Percentiles rank a stretch among this genome's conserved stretches.
These are phyloP conservation scores for Podaxis sp. DNA, from an alignment of 768 basidiomycete species.

Conservation along the genomic window DNA sequence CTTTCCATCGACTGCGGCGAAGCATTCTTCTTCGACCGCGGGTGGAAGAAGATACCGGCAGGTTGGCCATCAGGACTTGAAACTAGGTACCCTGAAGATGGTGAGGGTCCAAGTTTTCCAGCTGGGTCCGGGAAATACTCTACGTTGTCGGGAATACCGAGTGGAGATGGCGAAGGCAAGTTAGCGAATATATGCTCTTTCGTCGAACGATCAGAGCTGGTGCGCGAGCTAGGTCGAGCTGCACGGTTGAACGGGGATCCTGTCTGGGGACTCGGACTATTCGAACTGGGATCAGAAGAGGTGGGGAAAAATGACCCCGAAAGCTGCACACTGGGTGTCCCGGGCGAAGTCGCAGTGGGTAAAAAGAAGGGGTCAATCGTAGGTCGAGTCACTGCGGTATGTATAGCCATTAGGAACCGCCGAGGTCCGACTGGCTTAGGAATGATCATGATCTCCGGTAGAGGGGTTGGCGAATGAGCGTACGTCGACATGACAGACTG, in stretches of 20 bases:
- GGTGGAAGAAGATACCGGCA: constrained; percentile 95
- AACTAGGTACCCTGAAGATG: constrained; percentile 85
- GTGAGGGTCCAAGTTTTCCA: constrained; percentile 70
- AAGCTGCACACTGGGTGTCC: constrained; percentile 62
- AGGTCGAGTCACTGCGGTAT: constrained; percentile 87
- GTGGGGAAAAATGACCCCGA: constrained; percentile 44
- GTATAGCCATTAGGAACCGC: constrained; percentile 86
- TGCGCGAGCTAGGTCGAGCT: constrained; percentile 53
- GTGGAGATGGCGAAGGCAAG: constrained; percentile 64
- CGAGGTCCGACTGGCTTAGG: constrained; percentile 97
- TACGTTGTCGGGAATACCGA: constrained; percentile 65
- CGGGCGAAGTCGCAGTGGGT: constrained; percentile 93
- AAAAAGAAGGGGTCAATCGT: constrained; percentile 87
- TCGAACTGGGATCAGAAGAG: constrained; percentile 7
- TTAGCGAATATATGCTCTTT: constrained; percentile 37
- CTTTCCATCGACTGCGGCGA: constrained; percentile 44
- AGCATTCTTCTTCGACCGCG: constrained; percentile 43
- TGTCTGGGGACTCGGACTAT: neutral
- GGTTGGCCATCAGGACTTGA: constrained; percentile 93
- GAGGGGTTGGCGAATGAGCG: constrained; percentile 38
- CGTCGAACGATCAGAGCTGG: constrained; percentile 63
- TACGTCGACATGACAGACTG: constrained; percentile 62
- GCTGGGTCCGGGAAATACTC: constrained; percentile 78
- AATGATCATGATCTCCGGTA: constrained; percentile 94
- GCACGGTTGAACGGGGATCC: constrained; percentile 24